Percentiles rank a stretch among this genome's conserved stretches.
Conservation (phyloP, 768 basidiomycete species). For the Lentinula lateritia region DNA sequence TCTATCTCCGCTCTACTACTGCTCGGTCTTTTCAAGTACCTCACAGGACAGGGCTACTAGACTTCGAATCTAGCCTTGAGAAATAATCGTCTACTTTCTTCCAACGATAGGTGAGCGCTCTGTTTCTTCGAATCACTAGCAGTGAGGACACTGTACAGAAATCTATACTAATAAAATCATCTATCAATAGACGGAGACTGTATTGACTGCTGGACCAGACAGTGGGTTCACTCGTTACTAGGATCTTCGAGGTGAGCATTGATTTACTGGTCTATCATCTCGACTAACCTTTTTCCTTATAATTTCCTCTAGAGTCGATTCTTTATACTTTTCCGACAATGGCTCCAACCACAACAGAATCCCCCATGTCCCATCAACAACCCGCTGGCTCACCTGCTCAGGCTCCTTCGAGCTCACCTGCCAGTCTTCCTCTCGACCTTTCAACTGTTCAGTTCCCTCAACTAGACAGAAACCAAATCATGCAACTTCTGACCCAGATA, state of each 20-base stretch:
- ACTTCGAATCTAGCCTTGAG: not conserved
- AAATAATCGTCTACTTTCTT: not conserved
- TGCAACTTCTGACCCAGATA: conserved; percentile 51
- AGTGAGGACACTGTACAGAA: too few species aligned
- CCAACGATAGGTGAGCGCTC: not conserved
- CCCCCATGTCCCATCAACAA: not conserved
- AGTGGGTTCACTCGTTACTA: not conserved
- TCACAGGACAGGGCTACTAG: not conserved
- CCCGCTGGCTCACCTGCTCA: not conserved
- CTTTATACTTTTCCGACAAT: not conserved
- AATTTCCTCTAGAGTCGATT: not conserved
- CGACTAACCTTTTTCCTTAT: not conserved
- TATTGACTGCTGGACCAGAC: not conserved
- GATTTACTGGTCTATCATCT: not conserved
- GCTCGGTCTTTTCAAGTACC: not conserved
- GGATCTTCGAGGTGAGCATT: not conserved
- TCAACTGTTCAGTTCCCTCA: conserved; percentile 3
- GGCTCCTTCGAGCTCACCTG: not conserved
- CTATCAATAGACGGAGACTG: not conserved
- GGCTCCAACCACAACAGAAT: not conserved
- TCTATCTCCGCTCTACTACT: not conserved
- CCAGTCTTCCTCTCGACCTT: not conserved
- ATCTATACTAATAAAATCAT: not conserved
- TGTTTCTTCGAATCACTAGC: too few species aligned
- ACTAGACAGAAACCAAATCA: conserved; percentile 53